phyloP scores from a whole-genome alignment of 305 asterid species.

The Plantago lanceolata region DNA sequence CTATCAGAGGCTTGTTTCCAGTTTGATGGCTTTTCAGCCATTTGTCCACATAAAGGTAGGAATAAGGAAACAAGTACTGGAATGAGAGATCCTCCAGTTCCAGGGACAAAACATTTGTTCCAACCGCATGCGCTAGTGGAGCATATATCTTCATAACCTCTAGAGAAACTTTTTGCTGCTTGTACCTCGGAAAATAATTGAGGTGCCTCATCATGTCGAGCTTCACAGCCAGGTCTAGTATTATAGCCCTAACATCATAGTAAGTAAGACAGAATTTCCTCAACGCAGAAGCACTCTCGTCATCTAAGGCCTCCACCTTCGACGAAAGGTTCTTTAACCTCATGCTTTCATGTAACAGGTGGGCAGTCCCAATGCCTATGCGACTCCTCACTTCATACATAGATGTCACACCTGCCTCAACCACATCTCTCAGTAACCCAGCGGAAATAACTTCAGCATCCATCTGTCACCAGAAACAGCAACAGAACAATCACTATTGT shows the following conservation, averaged over 20 bases:
- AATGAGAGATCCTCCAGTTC: constrained; percentile 89
- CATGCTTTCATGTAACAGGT: constrained; percentile 74
- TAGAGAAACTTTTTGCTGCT: constrained; percentile 65
- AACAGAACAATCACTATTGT: constrained; percentile 3
- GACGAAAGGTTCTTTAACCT: constrained; percentile 60
- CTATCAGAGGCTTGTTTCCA: constrained; percentile 58
- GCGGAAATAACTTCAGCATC: constrained; percentile 92
- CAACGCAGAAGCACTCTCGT: constrained; percentile 62
- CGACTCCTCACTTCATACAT: constrained; percentile 55
- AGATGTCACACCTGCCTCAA: constrained; percentile 61
- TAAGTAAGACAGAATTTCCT: constrained; percentile 77
- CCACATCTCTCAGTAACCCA: constrained; percentile 57
- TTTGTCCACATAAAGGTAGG: constrained; percentile 67
- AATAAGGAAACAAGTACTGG: constrained; percentile 73
- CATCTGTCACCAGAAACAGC: constrained; percentile 48
- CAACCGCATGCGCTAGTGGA: constrained; percentile 85
- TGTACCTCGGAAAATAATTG: constrained; percentile 66
- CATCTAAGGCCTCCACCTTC: constrained; percentile 58
- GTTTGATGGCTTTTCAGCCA: constrained; percentile 77
- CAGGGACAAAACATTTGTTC: constrained; percentile 51
- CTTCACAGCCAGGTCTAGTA: constrained; percentile 70
- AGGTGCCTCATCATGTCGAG: constrained; percentile 86
- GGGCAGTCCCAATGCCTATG: constrained; percentile 61
- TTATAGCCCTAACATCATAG: constrained; percentile 82
- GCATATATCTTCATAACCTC: constrained; percentile 87